phyloP scores from a whole-genome alignment of 2,329 filamentous ascomycete species.

The Alternaria gansuensis region DNA sequence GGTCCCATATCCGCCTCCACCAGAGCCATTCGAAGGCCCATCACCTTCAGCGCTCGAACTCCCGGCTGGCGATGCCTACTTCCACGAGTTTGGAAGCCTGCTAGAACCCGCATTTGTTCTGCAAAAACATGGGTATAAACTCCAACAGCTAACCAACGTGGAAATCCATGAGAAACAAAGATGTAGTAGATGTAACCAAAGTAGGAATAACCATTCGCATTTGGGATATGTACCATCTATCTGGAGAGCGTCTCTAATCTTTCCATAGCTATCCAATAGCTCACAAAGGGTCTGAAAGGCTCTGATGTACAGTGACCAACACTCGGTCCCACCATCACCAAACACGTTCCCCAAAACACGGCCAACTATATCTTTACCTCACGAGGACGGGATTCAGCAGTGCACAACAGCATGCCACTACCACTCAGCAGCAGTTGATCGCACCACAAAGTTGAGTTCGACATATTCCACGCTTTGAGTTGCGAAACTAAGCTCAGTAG shows the following conservation, averaged over 20 bases:
- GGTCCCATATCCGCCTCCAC: slow-evolving; percentile 3
- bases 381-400: not conserved
- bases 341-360: not conserved
- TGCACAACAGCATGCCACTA: slow-evolving; percentile 1
- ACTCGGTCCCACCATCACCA: not conserved
- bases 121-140: slow-evolving; percentile 24
- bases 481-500: slow-evolving; percentile 7
- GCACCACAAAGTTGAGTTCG: not conserved
- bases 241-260: not conserved
- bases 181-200: slow-evolving; percentile 25
- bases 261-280: slow-evolving; percentile 1
- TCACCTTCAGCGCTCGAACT: slow-evolving; percentile 1
- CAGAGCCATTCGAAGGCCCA: slow-evolving; percentile 1
- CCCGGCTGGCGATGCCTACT: slow-evolving; percentile 1
- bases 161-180: slow-evolving; percentile 24
- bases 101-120: slow-evolving; percentile 8
- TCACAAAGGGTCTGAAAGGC: slow-evolving; percentile 6
- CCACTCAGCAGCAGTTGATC: not conserved
- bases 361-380: slow-evolving; percentile 1
- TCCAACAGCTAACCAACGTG: slow-evolving; percentile 16
- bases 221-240: not conserved
- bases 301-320: not conserved
- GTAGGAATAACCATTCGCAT: not conserved
- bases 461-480: no score
- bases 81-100: slow-evolving; percentile 3